Evolutionary conservation across 352 stramenopile species (phyloP).

Genomic region (Phytophthora sp.): DNA sequence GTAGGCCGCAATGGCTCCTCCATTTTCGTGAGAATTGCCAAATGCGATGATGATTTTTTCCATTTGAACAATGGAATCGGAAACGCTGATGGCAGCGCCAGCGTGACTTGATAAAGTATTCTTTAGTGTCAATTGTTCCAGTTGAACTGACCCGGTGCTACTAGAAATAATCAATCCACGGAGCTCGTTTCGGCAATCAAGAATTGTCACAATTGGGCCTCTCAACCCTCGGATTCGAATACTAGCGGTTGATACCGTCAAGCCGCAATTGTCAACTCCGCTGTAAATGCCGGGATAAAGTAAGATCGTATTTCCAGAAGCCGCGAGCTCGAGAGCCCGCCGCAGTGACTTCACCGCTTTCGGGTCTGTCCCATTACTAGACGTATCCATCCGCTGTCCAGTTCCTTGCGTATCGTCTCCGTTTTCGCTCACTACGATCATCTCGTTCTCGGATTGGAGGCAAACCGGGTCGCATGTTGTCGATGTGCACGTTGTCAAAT

Average conservation of each 20-base stretch:
- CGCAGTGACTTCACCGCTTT: slow-evolving; percentile 59
- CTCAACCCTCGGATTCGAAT: slow-evolving; percentile 52
- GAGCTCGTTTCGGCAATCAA: slow-evolving; percentile 43
- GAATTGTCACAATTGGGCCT: slow-evolving; percentile 35
- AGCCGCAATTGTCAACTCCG: slow-evolving; percentile 47
- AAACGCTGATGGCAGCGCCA: slow-evolving; percentile 41
- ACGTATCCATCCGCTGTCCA: slow-evolving; percentile 60
- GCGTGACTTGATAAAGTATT: slow-evolving; percentile 14
- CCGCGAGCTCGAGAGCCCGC: slow-evolving; percentile 47
- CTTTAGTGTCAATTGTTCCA: slow-evolving; percentile 40
- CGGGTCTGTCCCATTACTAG: slow-evolving; percentile 44
- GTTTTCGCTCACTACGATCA: slow-evolving; percentile 58
- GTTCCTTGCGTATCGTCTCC: slow-evolving; percentile 63
- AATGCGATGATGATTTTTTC: slow-evolving; percentile 22
- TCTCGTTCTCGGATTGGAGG: slow-evolving; percentile 26
- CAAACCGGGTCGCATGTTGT: slow-evolving; percentile 56
- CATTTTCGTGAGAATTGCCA: slow-evolving; percentile 19
- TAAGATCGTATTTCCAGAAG: slow-evolving; percentile 44
- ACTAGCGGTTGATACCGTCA: slow-evolving; percentile 26
- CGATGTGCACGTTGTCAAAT: slow-evolving; percentile 36
- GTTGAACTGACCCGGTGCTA: background rate
- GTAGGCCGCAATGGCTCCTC: slow-evolving; percentile 42
- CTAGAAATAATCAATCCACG: slow-evolving; percentile 40
- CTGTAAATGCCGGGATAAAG: slow-evolving; percentile 56
- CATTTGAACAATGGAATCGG: slow-evolving; percentile 19